Percentiles rank a stretch among this genome's conserved stretches.
phyloP scores from a whole-genome alignment of 352 stramenopile genomes.

The Pythium vanterpoolii region DNA sequence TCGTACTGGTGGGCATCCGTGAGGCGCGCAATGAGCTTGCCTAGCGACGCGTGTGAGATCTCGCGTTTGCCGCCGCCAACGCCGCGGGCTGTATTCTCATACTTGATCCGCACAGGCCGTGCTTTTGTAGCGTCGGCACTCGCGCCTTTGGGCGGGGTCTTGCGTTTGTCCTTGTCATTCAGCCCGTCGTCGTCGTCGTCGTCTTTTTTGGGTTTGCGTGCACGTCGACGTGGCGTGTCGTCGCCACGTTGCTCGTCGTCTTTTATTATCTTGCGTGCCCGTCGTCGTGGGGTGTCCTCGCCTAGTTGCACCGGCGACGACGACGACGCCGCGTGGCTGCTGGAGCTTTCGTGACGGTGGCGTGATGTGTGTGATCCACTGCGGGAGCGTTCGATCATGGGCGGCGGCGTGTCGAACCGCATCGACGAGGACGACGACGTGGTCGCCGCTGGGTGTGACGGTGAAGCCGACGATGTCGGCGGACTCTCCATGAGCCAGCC shows the following conservation, averaged over 20 bases:
- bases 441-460: not conserved
- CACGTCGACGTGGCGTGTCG: conserved; percentile 2
- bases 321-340: not conserved
- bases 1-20: conserved; percentile 86
- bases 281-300: conserved; percentile 19
- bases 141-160: not conserved
- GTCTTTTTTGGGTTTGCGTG: conserved; percentile 3
- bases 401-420: conserved; percentile 10
- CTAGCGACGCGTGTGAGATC: conserved; percentile 85
- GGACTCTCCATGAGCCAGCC: conserved; percentile 20
- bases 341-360: conserved; percentile 13
- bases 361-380: conserved; percentile 18
- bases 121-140: not conserved
- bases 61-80: conserved; percentile 62
- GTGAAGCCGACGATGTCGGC: conserved; percentile 9
- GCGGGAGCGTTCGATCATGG: conserved; percentile 17
- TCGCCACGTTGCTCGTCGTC: conserved; percentile 2
- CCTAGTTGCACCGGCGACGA: not conserved
- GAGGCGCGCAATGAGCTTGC: conserved; percentile 77
- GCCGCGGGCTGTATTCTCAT: conserved; percentile 57
- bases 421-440: conserved; percentile 15
- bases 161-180: not conserved
- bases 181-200: not conserved
- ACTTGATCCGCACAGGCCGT: conserved; percentile 67
- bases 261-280: conserved; percentile 12